Base-by-base conservation (phyloP, 805 yeast species). In the Blastobotrys parvus region DNA sequence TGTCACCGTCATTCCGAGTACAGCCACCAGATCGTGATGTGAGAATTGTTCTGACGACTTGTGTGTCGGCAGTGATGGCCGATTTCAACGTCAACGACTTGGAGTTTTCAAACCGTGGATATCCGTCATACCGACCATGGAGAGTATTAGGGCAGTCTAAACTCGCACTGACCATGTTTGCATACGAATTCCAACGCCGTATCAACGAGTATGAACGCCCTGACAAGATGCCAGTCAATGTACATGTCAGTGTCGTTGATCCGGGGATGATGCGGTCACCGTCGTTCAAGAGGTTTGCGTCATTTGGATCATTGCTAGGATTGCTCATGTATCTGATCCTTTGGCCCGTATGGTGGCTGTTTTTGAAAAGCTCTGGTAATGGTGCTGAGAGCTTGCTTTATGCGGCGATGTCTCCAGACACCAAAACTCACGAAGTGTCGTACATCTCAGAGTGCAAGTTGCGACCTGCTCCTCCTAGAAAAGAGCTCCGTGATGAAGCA, bases 1-100 rank as follows among this genome's bases (percentile, higher is more conserved):
- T 92, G 42, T 75, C 79, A n/a, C 97, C 97, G 0, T 75, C 92
- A 7, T 68, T 92, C 42, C 78, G 83, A 50, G 80, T 79, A 1
- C 99, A 92, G 64, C 94, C 97, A 2, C 86, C 95, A 0, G 97
- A 89, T 62, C 72, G 99, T 51, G 97, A 89, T 56, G 95, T 92
- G 2, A 69, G 97, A 36, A 75, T 92, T 3, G 59, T 92, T 2
- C 51, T 87, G n/a, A 74, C 89, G 0, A 73, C 87, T 1, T 92
- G 98, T 62, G 64, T 83, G 48, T 67, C 87, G 8, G 92, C 86
- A 49, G 75, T 86, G 1, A 57, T 84, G 62, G 97, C 85, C 1
- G 71, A 71, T 11, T 56, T 90, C 15, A 80, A 82, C 45, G 34
- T 75, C 3, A 62, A 67, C 11, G 87, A 82, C 56, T 69, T 88